These are phyloP conservation scores for Pichia heedii DNA, from an alignment of 805 yeast species.

Conservation along the genomic window DNA sequence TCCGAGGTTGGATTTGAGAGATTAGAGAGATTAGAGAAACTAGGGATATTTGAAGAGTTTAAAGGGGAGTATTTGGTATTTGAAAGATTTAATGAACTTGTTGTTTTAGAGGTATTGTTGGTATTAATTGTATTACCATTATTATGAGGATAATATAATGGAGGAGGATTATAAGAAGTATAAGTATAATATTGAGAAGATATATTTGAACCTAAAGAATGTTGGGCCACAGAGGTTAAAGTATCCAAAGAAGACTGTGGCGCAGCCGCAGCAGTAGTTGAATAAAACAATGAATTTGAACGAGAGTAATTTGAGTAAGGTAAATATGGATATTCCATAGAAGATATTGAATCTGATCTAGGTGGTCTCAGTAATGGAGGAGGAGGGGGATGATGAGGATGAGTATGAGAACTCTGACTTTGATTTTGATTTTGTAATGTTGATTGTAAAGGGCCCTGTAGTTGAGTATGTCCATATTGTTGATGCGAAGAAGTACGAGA, in stretches of 20 bases:
- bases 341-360: constrained; percentile 13
- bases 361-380: background rate
- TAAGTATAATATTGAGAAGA: background rate
- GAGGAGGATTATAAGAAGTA: no score
- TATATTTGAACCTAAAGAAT: constrained; percentile 6
- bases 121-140: no score
- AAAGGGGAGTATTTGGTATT: no score
- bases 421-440: constrained; percentile 12
- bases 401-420: background rate
- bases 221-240: constrained; percentile 10
- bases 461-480: no score
- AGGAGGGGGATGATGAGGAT: background rate
- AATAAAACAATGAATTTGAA: background rate
- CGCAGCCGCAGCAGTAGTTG: background rate
- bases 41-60: no score
- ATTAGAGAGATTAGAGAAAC: no score
- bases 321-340: constrained; percentile 2
- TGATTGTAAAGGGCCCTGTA: constrained; percentile 16
- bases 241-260: constrained; percentile 4
- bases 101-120: no score
- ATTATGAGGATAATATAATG: no score
- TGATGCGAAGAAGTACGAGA: constrained; percentile 6
- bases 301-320: background rate
- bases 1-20: no score
- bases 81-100: no score